Evolutionary conservation across 2,329 filamentous ascomycete genomes (phyloP).

Genomic region (Diaporthe capsici): DNA sequence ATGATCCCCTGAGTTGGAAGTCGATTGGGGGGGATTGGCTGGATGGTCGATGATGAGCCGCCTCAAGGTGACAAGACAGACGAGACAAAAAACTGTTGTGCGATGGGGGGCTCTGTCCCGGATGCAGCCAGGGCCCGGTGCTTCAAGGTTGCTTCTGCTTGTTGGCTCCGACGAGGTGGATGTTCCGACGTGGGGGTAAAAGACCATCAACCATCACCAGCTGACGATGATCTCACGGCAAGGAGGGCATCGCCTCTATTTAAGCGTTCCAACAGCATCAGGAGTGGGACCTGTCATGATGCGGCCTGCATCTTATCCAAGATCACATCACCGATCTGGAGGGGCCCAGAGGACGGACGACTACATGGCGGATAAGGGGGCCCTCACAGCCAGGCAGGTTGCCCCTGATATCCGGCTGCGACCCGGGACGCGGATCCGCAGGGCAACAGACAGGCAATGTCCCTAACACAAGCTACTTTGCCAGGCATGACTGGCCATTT

Average conservation of each 20-base stretch:
- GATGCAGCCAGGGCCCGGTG: background rate
- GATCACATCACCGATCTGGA: conserved; percentile 32
- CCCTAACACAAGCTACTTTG: conserved; percentile 13
- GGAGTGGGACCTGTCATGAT: conserved; percentile 17
- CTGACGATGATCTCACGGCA: conserved; percentile 28
- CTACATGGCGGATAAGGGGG: background rate
- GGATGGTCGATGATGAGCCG: background rate
- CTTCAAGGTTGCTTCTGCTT: background rate
- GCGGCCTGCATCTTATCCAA: conserved; percentile 12
- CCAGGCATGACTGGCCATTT: background rate
- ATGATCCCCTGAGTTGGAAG: background rate
- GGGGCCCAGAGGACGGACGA: background rate
- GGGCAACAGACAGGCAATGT: background rate
- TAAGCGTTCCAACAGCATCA: conserved; percentile 31
- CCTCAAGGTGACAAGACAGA: background rate
- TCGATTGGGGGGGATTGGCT: background rate
- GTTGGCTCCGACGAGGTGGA: conserved; percentile 20
- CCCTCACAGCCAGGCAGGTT: conserved; percentile 15
- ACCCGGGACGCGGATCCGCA: conserved; percentile 24
- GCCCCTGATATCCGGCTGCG: background rate
- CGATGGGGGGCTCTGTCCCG: background rate
- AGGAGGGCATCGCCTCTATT: conserved; percentile 39
- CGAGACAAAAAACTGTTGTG: conserved; percentile 16
- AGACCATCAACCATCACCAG: conserved; percentile 36
- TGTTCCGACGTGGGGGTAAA: conserved; percentile 34